Base-by-base conservation (phyloP, 2,329 filamentous ascomycete genomes). In the Elsinoe perseae region DNA sequence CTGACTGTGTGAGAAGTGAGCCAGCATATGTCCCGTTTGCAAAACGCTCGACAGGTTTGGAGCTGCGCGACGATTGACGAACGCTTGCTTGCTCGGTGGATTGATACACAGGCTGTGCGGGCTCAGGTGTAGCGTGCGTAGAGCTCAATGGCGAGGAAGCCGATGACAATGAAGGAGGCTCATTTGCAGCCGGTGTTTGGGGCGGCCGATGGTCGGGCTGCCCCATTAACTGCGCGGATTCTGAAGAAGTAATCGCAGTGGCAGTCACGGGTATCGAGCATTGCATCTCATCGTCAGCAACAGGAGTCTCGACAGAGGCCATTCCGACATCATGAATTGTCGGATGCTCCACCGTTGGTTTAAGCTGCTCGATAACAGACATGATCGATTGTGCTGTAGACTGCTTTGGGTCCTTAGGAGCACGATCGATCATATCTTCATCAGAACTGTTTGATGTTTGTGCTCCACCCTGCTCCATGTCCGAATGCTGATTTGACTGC, bases 1-100 rank as follows among this genome's bases (percentile, higher is more conserved):
- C 21, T 44, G 59, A 21, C 43, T 58, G 54, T 16, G 50, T 21
- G 12, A 54, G 34, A 42, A 52, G 28, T 43, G 54, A 56, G 20
- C 50, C 52, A 23, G 43, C 50, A 23, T 23, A 38, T 28, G 10
- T 23, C 2, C 40, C 23, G 9, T 32, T 54, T 52, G 57, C 14
- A 52, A 58, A 62, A 50, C 56, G 56, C n/a, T 61, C 60, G 7
- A 61, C 52, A 1, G 60, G 60, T 34, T 58, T 56, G 8, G 58
- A 50, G 18, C 42, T 30, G 38, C 60, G 60, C 7, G 57, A 57
- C 7, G 60, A 62, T 14, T 62, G 61, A 14, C 61, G 59, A 10
- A 32, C 48, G 34, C 9, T 50, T 43, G 54, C 12, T n/a, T 25
- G 16, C 18, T 40, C 34, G 4, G 18, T 38, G 42, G 30, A 36